phyloP scores from a whole-genome alignment of 352 stramenopile genomes.

The Phytopythium oedochilum region DNA sequence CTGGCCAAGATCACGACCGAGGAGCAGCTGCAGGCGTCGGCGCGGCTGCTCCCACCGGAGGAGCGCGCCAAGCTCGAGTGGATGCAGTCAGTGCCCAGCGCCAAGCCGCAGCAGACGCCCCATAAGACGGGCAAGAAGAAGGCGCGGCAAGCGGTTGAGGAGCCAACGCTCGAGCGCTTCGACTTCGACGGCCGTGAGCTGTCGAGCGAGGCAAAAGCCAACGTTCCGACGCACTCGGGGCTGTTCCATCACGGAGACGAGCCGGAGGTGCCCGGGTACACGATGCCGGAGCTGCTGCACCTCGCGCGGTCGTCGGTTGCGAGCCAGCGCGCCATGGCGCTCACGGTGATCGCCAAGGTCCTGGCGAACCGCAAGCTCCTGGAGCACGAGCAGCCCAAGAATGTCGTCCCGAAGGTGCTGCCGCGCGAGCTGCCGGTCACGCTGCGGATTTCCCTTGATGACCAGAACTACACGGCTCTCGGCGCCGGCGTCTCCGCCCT shows the following conservation, averaged over 20 bases:
- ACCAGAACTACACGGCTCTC: constrained; percentile 62
- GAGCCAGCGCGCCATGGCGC: constrained; percentile 64
- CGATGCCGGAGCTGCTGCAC: constrained; percentile 61
- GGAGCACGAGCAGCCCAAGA: not conserved
- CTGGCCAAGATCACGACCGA: constrained; percentile 57
- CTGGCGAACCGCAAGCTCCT: constrained; percentile 34
- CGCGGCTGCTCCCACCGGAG: constrained; percentile 44
- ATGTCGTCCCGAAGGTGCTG: constrained; percentile 23
- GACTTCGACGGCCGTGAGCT: constrained; percentile 55
- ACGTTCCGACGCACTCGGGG: constrained; percentile 47
- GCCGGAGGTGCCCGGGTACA: constrained; percentile 67
- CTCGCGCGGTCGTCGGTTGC: constrained; percentile 66
- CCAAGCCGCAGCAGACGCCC: constrained; percentile 2
- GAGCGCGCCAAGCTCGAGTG: constrained; percentile 76
- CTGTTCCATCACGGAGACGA: constrained; percentile 82
- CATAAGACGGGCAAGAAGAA: constrained; percentile 12
- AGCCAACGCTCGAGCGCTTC: constrained; percentile 54
- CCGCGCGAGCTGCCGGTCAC: constrained; percentile 42
- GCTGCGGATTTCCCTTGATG: constrained; percentile 49
- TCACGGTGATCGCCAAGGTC: constrained; percentile 60
- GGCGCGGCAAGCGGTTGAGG: constrained; percentile 8
- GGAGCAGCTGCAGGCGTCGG: constrained; percentile 44
- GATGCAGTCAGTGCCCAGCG: constrained; percentile 31
- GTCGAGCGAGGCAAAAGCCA: constrained; percentile 4
- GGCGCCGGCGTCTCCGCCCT: constrained; percentile 38